Percentiles rank a stretch among this genome's conserved stretches.
phyloP scores from a whole-genome alignment of 495 filamentous ascomycete genomes.

The Astrothelium macrocarpum region DNA sequence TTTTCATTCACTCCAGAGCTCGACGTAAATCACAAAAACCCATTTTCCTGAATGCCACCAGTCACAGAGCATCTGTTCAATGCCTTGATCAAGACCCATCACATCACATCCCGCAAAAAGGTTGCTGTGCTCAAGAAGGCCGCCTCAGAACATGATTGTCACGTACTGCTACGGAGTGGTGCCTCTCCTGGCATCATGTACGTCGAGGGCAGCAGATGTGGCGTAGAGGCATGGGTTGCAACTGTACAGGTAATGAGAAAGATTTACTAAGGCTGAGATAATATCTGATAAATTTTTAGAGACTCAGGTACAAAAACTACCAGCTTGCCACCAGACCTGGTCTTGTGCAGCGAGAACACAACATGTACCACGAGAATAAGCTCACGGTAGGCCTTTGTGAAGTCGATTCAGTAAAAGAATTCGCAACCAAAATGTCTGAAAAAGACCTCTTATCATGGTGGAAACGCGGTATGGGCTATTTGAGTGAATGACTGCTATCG shows the following conservation, averaged over 20 bases:
- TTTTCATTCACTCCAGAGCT: neutral
- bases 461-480: slow-evolving; percentile 31
- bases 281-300: slow-evolving; percentile 1
- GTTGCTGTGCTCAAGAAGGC: slow-evolving; percentile 55
- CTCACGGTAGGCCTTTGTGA: slow-evolving; percentile 21
- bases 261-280: neutral
- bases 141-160: slow-evolving; percentile 45
- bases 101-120: slow-evolving; percentile 76
- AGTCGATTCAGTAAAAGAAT: slow-evolving; percentile 29
- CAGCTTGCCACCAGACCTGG: slow-evolving; percentile 26
- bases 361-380: neutral
- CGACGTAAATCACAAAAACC: neutral
- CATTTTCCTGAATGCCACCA: neutral
- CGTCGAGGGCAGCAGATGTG: slow-evolving; percentile 48
- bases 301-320: slow-evolving; percentile 34
- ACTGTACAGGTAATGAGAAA: slow-evolving; percentile 38
- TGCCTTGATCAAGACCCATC: slow-evolving; percentile 66
- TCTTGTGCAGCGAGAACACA: slow-evolving; percentile 4
- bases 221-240: slow-evolving; percentile 46
- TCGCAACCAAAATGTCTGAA: slow-evolving; percentile 26
- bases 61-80: slow-evolving; percentile 18
- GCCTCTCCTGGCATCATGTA: slow-evolving; percentile 70
- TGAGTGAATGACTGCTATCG: neutral
- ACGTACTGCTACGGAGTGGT: slow-evolving; percentile 55
- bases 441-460: slow-evolving; percentile 29